phyloP scores from a whole-genome alignment of 306 rosid species.

The Mimosa bimucronata region DNA sequence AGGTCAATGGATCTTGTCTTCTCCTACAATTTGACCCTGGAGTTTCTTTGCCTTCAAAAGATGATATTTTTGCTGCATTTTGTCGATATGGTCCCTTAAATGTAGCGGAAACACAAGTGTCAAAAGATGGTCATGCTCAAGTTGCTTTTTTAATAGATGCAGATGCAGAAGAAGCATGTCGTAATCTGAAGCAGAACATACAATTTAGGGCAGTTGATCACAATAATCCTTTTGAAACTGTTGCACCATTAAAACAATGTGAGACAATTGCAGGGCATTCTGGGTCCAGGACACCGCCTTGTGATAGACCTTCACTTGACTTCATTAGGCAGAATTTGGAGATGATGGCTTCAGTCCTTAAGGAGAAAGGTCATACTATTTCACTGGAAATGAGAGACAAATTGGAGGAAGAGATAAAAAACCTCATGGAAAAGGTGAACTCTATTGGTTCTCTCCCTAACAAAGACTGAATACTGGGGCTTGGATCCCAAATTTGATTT shows the following conservation, averaged over 20 bases:
- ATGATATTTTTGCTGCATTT: slow-evolving; percentile 63
- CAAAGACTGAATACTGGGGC: slow-evolving; percentile 21
- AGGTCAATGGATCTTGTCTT: slow-evolving; percentile 57
- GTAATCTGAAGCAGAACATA: slow-evolving; percentile 57
- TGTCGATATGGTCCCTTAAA: slow-evolving; percentile 77
- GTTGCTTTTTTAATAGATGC: slow-evolving; percentile 57
- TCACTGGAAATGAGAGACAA: slow-evolving; percentile 66
- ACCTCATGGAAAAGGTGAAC: slow-evolving; percentile 75
- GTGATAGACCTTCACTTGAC: slow-evolving; percentile 57
- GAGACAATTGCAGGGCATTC: slow-evolving; percentile 27
- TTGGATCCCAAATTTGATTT: slow-evolving; percentile 19
- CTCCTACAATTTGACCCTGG: slow-evolving; percentile 67
- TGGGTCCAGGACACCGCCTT: slow-evolving; percentile 34
- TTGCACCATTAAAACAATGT: slow-evolving; percentile 29
- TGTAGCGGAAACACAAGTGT: slow-evolving; percentile 59
- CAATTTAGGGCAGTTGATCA: slow-evolving; percentile 55
- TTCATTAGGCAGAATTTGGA: slow-evolving; percentile 67
- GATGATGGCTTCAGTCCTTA: slow-evolving; percentile 72
- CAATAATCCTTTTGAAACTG: slow-evolving; percentile 48
- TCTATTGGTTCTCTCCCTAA: slow-evolving; percentile 53
- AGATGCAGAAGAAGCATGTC: slow-evolving; percentile 72
- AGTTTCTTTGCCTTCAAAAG: slow-evolving; percentile 66
- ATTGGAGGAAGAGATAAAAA: slow-evolving; percentile 66
- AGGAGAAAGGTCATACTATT: slow-evolving; percentile 69
- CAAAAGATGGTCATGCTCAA: slow-evolving; percentile 56